Base-by-base conservation (phyloP, 1,284 basidiomycete genomes). In the Fomitopsis schrenkii region DNA sequence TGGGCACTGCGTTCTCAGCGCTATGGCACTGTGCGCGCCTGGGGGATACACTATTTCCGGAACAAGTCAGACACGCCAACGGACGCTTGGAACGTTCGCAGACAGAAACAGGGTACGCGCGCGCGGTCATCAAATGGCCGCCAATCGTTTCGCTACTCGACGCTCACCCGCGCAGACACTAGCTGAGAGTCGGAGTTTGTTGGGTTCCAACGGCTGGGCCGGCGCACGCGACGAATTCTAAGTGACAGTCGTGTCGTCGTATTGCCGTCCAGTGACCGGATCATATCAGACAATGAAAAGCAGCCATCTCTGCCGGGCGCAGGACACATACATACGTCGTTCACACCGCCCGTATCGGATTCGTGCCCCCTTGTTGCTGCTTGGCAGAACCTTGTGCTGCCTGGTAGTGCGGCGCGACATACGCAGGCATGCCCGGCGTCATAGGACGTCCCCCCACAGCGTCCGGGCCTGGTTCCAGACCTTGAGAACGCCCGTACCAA, bases 401-500 rank as follows among this genome's bases (percentile, higher is more conserved):
- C 19, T 12, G 17, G 12, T 40, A 10, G 38, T 15, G 40, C 36
- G 5, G 52, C 35, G 52, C 17, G n/a, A 19, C 28, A 30, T 17
- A 14, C 52, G 35, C 19, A 42, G 5, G 9, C 17, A 9, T 17
- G 17, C 36, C n/a, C 9, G 33, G 33, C 12, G 36, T 54, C 38
- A 55, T 12, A 45, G 8, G 30, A 12, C 42, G 33, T 50, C 40
- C n/a, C 63, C 70, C 75, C 75, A 76, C 56, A 75, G 67, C 46
- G 67, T 59, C 42, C 68, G 59, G 17, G 67, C 73, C 59, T 69
- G 71, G 55, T 70, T 70, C 76, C 76, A 77, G 48, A 77, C 68
- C 64, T 77, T 77, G 66, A 73, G 63, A 50, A 76, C 75, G 35
- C 76, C 76, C 28, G 76, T 77, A 52, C 75, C 73, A 62, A 76